phyloP scores from a whole-genome alignment of 441 rosid species.

The Aleurites moluccanus region DNA sequence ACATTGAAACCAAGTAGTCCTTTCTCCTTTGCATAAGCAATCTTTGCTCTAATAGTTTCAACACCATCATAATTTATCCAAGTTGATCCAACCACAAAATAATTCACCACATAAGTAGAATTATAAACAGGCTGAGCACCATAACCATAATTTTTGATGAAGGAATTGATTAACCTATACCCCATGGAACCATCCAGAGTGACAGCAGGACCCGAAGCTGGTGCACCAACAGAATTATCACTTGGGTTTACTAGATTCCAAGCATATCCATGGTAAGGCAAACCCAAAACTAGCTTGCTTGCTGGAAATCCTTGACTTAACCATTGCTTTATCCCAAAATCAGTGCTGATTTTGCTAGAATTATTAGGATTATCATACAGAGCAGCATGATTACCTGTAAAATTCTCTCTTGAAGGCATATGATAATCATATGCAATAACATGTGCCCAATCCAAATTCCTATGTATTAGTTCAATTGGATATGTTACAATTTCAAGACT shows the following conservation, averaged over 20 bases:
- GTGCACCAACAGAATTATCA: slow-evolving; percentile 30
- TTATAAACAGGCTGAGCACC: slow-evolving; percentile 41
- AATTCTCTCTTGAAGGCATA: slow-evolving; percentile 38
- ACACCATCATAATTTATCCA: slow-evolving; percentile 57
- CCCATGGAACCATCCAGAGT: slow-evolving; percentile 42
- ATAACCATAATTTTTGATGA: slow-evolving; percentile 35
- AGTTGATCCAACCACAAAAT: slow-evolving; percentile 25
- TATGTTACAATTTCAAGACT: slow-evolving; percentile 14
- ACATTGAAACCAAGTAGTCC: slow-evolving; percentile 42
- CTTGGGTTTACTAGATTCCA: slow-evolving; percentile 36
- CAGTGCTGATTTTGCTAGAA: slow-evolving; percentile 28
- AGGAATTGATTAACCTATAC: slow-evolving; percentile 30
- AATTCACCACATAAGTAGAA: slow-evolving; percentile 39
- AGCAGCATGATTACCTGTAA: slow-evolving; percentile 46
- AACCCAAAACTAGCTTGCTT: slow-evolving; percentile 41
- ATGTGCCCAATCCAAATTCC: slow-evolving; percentile 48
- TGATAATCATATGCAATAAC: slow-evolving; percentile 45
- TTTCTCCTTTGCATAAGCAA: slow-evolving; percentile 41
- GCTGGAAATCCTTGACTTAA: slow-evolving; percentile 34
- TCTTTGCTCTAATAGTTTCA: slow-evolving; percentile 39
- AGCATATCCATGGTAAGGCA: slow-evolving; percentile 56
- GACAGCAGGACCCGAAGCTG: slow-evolving; percentile 35
- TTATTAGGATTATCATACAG: slow-evolving; percentile 37
- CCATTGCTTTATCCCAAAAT: slow-evolving; percentile 42
- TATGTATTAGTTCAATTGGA: slow-evolving; percentile 35